Conservation (phyloP, 2,329 filamentous ascomycete genomes). For the Pseudogymnoascus sp. region DNA sequence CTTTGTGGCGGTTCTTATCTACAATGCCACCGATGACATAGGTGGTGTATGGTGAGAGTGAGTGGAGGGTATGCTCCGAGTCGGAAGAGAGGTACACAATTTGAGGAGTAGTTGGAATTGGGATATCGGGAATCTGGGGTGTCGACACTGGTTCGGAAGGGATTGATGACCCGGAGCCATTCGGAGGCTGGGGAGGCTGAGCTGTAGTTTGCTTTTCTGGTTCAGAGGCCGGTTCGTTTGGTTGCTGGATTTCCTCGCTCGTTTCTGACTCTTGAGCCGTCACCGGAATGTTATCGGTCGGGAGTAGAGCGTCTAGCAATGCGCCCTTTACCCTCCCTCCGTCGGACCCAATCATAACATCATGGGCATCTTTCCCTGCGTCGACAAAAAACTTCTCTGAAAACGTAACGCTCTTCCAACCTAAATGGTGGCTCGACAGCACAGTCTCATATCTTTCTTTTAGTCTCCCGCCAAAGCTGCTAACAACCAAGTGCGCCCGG, state of each 20-base stretch:
- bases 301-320: conserved; percentile 11
- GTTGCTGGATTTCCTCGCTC: conserved; percentile 23
- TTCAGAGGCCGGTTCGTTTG: neutral
- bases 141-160: neutral
- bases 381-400: conserved; percentile 64
- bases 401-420: conserved; percentile 74
- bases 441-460: conserved; percentile 72
- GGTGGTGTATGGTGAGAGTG: conserved; percentile 76
- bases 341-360: conserved; percentile 51
- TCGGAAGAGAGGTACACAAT: conserved; percentile 89
- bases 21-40: conserved; percentile 94
- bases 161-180: neutral
- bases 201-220: neutral
- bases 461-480: conserved; percentile 67
- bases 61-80: conserved; percentile 73
- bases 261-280: conserved; percentile 20
- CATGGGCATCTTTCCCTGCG: conserved; percentile 56
- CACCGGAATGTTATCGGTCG: neutral
- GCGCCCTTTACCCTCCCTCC: conserved; percentile 50
- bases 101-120: conserved; percentile 35
- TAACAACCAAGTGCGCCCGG: conserved; percentile 64
- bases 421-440: conserved; percentile 59
- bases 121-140: neutral
- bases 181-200: neutral
- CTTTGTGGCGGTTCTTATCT: conserved; percentile 94